phyloP scores from a whole-genome alignment of 179 eudicot species.

The Actinidia arguta region DNA sequence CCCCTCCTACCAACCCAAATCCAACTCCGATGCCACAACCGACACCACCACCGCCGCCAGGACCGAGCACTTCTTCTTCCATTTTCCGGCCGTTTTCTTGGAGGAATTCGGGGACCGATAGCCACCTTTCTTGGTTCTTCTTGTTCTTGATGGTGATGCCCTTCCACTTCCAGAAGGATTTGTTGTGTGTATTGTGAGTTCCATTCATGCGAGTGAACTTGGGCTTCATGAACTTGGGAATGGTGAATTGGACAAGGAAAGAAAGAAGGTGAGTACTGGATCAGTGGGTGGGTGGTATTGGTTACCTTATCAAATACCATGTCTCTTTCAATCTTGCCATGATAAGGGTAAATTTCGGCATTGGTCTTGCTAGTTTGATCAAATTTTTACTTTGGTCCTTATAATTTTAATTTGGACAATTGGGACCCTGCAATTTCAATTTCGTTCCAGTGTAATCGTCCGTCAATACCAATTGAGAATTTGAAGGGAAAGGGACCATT shows the following conservation, averaged over 20 bases:
- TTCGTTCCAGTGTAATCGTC: too few species aligned
- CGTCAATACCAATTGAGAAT: too few species aligned
- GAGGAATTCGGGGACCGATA: slow-evolving; percentile 32
- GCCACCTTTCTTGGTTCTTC: slow-evolving; percentile 20
- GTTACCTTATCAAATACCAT: background rate
- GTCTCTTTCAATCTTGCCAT: too few species aligned
- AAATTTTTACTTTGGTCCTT: too few species aligned
- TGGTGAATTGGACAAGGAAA: background rate
- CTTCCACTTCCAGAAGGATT: slow-evolving; percentile 44
- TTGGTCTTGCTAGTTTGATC: too few species aligned
- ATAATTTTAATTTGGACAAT: too few species aligned
- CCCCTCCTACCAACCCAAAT: slow-evolving; percentile 59
- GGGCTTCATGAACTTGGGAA: slow-evolving; percentile 27
- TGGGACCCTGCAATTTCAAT: too few species aligned
- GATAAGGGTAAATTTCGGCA: too few species aligned
- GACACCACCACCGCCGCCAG: slow-evolving; percentile 67
- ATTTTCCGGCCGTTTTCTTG: slow-evolving; percentile 28
- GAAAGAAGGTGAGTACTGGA: background rate
- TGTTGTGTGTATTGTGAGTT: slow-evolving; percentile 34
- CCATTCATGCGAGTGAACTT: slow-evolving; percentile 25
- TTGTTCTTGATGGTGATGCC: slow-evolving; percentile 18
- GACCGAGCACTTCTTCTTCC: slow-evolving; percentile 43
- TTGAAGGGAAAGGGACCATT: too few species aligned
- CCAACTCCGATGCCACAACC: slow-evolving; percentile 79
- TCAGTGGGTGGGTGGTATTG: background rate